Evolutionary conservation across 495 filamentous ascomycete species (phyloP).

Genomic region (Lepidopterella palustris): DNA sequence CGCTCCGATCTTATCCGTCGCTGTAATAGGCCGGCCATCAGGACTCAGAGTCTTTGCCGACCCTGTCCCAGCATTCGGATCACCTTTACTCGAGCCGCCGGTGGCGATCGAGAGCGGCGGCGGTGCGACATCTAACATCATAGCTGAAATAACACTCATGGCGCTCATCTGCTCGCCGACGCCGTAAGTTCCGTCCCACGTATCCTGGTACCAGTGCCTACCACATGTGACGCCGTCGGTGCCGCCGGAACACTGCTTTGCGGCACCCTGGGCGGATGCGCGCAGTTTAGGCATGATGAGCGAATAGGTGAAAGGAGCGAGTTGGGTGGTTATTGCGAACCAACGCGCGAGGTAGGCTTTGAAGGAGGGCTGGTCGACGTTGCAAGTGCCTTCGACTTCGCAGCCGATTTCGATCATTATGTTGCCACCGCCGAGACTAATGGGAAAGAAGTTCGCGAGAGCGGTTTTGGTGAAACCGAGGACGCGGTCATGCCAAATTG

Average conservation of each 20-base stretch:
- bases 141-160: conserved; percentile 3
- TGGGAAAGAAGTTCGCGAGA: neutral
- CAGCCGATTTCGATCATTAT: conserved; percentile 2
- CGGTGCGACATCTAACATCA: neutral
- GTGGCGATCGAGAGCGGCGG: neutral
- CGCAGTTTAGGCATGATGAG: conserved; percentile 8
- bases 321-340: conserved; percentile 12
- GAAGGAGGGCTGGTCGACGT: conserved; percentile 16
- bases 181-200: neutral
- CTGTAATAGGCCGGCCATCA: neutral
- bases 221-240: conserved; percentile 3
- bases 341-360: conserved; percentile 19
- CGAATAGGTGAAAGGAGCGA: conserved; percentile 7
- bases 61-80: conserved; percentile 9
- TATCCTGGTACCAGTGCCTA: neutral
- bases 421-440: neutral
- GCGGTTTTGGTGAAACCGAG: neutral
- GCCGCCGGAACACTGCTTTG: conserved; percentile 5
- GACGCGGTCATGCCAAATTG: neutral
- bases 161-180: conserved; percentile 16
- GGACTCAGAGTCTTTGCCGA: neutral
- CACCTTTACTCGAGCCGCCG: conserved; percentile 2
- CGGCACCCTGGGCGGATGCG: conserved; percentile 7
- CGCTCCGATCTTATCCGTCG: neutral
- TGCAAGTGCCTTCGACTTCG: conserved; percentile 1